Conservation (phyloP, 305 asterid genomes). For the Fraxinus greggii region DNA sequence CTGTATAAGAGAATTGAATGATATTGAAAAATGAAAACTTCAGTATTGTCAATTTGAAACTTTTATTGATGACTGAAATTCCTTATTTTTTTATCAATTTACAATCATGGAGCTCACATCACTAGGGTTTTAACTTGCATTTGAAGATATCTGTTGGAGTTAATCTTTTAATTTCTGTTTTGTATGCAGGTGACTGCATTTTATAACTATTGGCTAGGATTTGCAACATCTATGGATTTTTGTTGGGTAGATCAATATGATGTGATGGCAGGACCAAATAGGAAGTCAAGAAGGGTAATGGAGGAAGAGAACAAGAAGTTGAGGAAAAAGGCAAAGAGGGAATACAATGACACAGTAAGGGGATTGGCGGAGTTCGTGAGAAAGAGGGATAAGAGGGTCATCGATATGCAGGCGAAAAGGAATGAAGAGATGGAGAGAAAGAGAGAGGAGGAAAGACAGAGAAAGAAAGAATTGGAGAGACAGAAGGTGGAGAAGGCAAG, state of each 20-base stretch:
- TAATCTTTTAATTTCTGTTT: neutral
- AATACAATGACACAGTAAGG: constrained; percentile 85
- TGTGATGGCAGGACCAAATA: constrained; percentile 74
- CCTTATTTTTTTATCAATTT: neutral
- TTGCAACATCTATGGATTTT: constrained; percentile 71
- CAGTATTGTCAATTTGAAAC: constrained; percentile 1
- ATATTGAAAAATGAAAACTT: neutral
- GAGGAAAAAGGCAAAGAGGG: constrained; percentile 82
- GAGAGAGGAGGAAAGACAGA: constrained; percentile 66
- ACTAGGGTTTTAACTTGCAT: neutral
- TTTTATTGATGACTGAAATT: neutral
- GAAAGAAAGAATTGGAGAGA: constrained; percentile 78
- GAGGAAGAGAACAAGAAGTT: constrained; percentile 92
- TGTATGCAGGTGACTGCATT: constrained; percentile 80
- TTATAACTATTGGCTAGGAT: constrained; percentile 81
- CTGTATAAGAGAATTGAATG: neutral
- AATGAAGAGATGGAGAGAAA: constrained; percentile 78
- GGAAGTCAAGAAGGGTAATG: constrained; percentile 84
- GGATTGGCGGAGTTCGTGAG: constrained; percentile 85
- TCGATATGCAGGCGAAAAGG: constrained; percentile 86
- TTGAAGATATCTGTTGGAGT: neutral
- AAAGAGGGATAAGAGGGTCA: constrained; percentile 89
- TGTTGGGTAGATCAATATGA: constrained; percentile 87
- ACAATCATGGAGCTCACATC: neutral
- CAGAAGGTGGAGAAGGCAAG: constrained; percentile 73